Percentiles rank a stretch among this genome's conserved stretches.
phyloP scores from a whole-genome alignment of 2,329 filamentous ascomycete genomes.

The Arthroderma sp. region DNA sequence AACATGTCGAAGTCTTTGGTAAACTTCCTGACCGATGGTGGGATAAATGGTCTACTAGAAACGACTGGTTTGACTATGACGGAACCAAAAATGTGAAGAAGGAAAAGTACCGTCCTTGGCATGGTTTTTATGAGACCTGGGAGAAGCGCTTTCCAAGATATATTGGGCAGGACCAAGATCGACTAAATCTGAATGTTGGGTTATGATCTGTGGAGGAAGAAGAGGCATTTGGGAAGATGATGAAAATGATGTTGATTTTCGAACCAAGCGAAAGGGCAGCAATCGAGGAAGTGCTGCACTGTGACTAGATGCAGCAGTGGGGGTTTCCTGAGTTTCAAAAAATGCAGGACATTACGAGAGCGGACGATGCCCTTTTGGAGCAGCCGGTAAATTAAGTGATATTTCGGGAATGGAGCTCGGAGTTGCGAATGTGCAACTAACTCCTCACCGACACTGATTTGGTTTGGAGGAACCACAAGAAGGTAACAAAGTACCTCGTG shows the following conservation, averaged over 20 bases:
- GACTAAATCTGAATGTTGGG: conserved; percentile 2
- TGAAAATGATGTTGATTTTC: conserved; percentile 11
- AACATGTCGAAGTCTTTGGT: conserved; percentile 18
- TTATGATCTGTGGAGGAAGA: conserved; percentile 4
- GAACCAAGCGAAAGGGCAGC: conserved; percentile 10
- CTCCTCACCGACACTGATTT: too few relatives aligned
- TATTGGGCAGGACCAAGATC: conserved; percentile 5
- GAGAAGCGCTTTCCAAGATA: conserved; percentile 4
- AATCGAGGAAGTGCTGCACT: conserved; percentile 11
- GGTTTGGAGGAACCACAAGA: too few relatives aligned
- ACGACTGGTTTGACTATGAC: conserved; percentile 9
- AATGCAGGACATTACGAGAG: neutral
- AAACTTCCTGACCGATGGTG: conserved; percentile 14
- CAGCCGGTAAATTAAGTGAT: too few relatives aligned
- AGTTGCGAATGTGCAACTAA: too few relatives aligned
- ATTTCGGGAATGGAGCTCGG: too few relatives aligned
- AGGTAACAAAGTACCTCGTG: too few relatives aligned
- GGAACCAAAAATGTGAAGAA: conserved; percentile 5
- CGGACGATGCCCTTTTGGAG: too few relatives aligned
- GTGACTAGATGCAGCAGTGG: conserved; percentile 15
- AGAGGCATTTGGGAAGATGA: conserved; percentile 10
- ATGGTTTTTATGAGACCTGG: neutral
- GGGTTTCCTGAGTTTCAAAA: conserved; percentile 3
- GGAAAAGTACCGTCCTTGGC: too few relatives aligned
- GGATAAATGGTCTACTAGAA: conserved; percentile 9